Conservation (phyloP, 2,329 filamentous ascomycete species). For the Massarina eburnea region DNA sequence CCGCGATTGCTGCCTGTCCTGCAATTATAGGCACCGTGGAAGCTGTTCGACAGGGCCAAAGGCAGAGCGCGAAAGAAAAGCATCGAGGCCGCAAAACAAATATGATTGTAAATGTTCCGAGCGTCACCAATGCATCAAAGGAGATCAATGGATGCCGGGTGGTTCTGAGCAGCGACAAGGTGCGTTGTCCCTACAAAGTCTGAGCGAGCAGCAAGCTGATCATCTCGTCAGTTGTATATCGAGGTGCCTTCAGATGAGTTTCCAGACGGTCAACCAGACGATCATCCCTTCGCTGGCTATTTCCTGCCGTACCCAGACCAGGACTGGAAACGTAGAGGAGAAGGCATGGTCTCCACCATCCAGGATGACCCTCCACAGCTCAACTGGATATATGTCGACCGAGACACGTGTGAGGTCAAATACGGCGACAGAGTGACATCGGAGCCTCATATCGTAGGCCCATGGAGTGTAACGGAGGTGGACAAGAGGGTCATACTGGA, state of each 20-base stretch:
- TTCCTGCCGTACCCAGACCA: constrained; percentile 58
- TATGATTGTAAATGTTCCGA: constrained; percentile 45
- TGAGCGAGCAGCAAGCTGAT: constrained; percentile 3
- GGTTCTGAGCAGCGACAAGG: constrained; percentile 47
- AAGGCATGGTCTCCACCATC: constrained; percentile 56
- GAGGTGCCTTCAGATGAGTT: constrained; percentile 15
- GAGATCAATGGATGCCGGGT: constrained; percentile 46
- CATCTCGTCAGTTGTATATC: constrained; percentile 17
- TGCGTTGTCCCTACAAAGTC: constrained; percentile 13
- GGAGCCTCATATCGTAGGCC: constrained; percentile 24
- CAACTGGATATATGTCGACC: constrained; percentile 34
- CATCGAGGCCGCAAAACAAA: constrained; percentile 50
- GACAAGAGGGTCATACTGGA: constrained; percentile 23
- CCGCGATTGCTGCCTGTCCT: constrained; percentile 44
- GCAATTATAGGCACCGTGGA: constrained; percentile 50
- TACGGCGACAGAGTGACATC: constrained; percentile 25
- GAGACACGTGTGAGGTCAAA: constrained; percentile 27
- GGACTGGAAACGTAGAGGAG: constrained; percentile 36
- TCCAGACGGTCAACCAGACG: constrained; percentile 20
- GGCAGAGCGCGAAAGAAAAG: constrained; percentile 48
- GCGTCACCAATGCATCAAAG: constrained; percentile 40
- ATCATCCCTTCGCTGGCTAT: constrained; percentile 57
- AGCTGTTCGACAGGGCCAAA: constrained; percentile 50
- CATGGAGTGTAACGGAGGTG: constrained; percentile 27
- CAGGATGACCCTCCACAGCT: constrained; percentile 40